A percentile compares a stretch with the other conserved stretches of the same genome.
phyloP scores from a whole-genome alignment of 2,329 filamentous ascomycete genomes.

The Fusarium sp. region DNA sequence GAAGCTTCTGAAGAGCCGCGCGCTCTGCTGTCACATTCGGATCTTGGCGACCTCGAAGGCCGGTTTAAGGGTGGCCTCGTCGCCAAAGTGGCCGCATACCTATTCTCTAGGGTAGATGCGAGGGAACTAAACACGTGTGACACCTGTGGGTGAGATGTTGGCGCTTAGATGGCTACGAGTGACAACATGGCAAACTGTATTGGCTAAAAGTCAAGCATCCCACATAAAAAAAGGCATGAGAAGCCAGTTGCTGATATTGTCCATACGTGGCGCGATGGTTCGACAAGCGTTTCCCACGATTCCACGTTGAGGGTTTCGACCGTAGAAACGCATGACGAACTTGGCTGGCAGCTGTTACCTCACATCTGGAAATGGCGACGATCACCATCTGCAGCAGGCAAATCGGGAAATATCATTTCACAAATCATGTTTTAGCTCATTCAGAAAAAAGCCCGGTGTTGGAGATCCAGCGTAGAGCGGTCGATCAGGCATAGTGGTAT shows the following conservation, averaged over 20 bases:
- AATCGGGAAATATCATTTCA: constrained; percentile 1
- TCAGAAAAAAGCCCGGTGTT: not conserved
- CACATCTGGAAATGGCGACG: not conserved
- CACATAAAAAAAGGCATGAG: not conserved
- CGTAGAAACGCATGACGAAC: not conserved
- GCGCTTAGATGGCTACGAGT: not conserved
- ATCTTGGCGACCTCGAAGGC: not conserved
- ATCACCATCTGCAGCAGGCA: constrained; percentile 9
- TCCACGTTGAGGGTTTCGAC: not conserved
- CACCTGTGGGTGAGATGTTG: not conserved
- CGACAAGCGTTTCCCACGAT: not conserved
- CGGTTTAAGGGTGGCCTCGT: not conserved
- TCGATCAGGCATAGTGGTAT: not conserved
- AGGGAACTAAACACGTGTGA: not conserved
- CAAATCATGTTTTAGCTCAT: not conserved
- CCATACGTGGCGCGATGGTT: constrained; percentile 3
- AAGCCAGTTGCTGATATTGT: not conserved
- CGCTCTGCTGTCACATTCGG: not conserved
- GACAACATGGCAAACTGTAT: not conserved
- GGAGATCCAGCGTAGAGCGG: not conserved
- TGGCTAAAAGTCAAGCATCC: not conserved
- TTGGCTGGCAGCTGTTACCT: not conserved
- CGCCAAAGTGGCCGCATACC: not conserved
- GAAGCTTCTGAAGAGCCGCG: constrained; percentile 7
- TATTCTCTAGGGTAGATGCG: constrained; percentile 7